Base-by-base conservation (phyloP, 805 yeast genomes). In the Suhomyces prunicola region DNA sequence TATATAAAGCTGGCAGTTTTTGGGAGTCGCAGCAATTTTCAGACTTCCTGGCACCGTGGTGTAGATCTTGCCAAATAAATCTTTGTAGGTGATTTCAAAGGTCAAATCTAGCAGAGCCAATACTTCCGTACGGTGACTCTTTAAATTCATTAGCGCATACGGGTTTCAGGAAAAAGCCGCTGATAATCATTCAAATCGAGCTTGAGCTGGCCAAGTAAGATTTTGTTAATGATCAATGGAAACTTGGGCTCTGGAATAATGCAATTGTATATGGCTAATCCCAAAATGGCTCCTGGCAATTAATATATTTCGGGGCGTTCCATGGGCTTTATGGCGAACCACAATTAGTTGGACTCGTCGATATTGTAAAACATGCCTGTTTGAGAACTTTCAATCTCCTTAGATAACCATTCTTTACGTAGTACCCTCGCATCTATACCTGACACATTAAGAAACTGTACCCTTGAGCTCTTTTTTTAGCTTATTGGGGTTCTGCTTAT, bases 361-460 rank as follows among this genome's bases (percentile, higher is more conserved):
- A 84, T 81, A 58, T 82, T 81, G 7, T 71, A 64, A 55, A 94
- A 85, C 67, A 91, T 76, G 0, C 90, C 90, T 31, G 84, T 81
- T 47, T 75, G 73, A 1, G 91, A 87, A 61, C 80, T 81, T 64
- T 91, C 87, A 1, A 93, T 67, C 24, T 86, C 86, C 53, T 81
- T 81, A 1, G 88, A 84, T 40, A 94, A 92, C 99, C 99, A 94
- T 63, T 93, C 99, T 63, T 91, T 92, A 61, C 87, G 83, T 54
- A 93, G 76, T 0, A 98, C 99, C 2, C 99, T 98, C 0, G 91
- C 97, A 72, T 93, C 99, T 22, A 93, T 81, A 0, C 98, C 99
- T 0, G 92, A 94, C 64, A 94, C 99, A 54, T 85, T 85, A 4
- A 86, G 71, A 66, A 94, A 93, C 60, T 88, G 92, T 7, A 94